phyloP scores from a whole-genome alignment of 768 basidiomycete species.

The Amyloporia xantha region DNA sequence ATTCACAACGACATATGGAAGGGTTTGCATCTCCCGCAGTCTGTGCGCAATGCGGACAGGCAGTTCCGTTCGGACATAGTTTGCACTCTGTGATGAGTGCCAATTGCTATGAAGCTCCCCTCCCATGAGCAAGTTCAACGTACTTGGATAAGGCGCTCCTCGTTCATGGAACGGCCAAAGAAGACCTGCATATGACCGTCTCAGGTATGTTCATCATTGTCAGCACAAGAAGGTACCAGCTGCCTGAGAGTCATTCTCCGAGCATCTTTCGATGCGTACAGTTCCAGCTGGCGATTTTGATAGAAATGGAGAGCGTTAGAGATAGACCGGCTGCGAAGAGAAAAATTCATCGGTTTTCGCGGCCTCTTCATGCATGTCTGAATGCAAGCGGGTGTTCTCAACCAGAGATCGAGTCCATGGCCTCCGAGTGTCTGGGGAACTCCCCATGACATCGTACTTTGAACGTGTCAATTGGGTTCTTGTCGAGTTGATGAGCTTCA shows the following conservation, averaged over 20 bases:
- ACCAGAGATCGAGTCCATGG: too few relatives aligned
- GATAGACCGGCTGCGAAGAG: not conserved
- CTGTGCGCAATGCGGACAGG: slow-evolving; percentile 86
- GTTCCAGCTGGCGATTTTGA: slow-evolving; percentile 74
- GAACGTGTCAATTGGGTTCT: too few relatives aligned
- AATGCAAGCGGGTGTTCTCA: not conserved
- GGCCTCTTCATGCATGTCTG: not conserved
- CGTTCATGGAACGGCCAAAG: slow-evolving; percentile 78
- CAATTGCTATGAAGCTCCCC: not conserved
- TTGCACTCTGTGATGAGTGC: slow-evolving; percentile 65
- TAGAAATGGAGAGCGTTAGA: slow-evolving; percentile 47
- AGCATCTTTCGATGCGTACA: slow-evolving; percentile 70
- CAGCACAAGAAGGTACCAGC: slow-evolving; percentile 40
- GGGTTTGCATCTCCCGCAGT: slow-evolving; percentile 75
- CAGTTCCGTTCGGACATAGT: slow-evolving; percentile 85
- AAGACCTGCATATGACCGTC: slow-evolving; percentile 50
- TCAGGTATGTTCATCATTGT: not conserved
- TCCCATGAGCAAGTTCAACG: slow-evolving; percentile 6
- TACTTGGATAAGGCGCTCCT: slow-evolving; percentile 73
- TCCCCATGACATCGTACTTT: too few relatives aligned
- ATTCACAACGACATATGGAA: slow-evolving; percentile 84
- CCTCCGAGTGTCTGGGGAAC: too few relatives aligned
- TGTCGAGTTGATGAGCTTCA: too few relatives aligned
- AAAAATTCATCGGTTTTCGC: not conserved
- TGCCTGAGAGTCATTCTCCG: slow-evolving; percentile 72